These are phyloP conservation scores for Coprinopsis marcescibilis DNA, from an alignment of 768 basidiomycete genomes.

Conservation along the genomic window DNA sequence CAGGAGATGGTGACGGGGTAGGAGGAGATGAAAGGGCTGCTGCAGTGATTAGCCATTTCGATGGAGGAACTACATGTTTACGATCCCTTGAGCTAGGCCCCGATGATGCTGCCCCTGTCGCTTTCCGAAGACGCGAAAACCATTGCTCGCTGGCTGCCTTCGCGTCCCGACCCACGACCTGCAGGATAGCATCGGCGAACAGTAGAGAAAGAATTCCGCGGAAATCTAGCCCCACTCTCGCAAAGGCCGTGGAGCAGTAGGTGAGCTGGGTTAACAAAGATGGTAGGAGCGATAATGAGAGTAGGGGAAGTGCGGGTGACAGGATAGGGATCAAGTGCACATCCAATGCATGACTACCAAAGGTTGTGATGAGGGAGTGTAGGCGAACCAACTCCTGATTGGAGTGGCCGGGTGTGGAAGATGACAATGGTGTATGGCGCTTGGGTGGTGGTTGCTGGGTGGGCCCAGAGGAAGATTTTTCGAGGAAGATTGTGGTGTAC, in stretches of 20 bases:
- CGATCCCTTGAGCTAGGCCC: constrained; percentile 12
- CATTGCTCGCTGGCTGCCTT: constrained; percentile 35
- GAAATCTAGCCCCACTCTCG: constrained; percentile 92
- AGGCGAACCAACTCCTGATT: constrained; percentile 26
- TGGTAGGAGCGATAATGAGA: constrained; percentile 61
- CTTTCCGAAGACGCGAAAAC: constrained; percentile 24
- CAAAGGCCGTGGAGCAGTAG: constrained; percentile 88
- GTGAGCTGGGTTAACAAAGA: constrained; percentile 89
- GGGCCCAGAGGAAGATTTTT: constrained; percentile 37
- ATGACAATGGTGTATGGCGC: constrained; percentile 16
- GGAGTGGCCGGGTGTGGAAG: constrained; percentile 14
- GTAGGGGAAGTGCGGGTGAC: constrained; percentile 51
- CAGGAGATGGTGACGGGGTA: constrained; percentile 17
- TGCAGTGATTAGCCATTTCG: constrained; percentile 45
- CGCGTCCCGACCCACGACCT: constrained; percentile 50
- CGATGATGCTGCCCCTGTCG: constrained; percentile 12
- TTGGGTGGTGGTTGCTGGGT: constrained; percentile 11
- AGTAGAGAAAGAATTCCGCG: constrained; percentile 58
- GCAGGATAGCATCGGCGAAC: constrained; percentile 58
- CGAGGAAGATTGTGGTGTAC: constrained; percentile 84
- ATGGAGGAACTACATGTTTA: constrained; percentile 26
- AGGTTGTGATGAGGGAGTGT: constrained; percentile 55
- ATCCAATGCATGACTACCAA: constrained; percentile 55
- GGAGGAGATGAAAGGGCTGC: constrained; percentile 27
- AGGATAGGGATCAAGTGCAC: constrained; percentile 66